Conservation (phyloP, 257 asterid genomes). For the Jacaranda mimosifolia region DNA sequence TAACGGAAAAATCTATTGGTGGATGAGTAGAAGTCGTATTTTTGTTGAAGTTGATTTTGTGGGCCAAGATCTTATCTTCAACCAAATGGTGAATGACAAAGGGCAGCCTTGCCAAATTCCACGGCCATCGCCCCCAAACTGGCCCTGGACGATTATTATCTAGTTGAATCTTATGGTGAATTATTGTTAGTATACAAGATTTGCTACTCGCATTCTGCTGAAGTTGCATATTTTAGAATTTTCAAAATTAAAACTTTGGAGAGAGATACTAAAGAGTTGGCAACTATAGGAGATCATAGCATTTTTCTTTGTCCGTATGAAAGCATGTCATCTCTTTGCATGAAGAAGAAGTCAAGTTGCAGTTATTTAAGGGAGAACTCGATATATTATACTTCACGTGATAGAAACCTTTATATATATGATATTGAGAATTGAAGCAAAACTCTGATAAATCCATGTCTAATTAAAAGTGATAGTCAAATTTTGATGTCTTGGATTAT, state of each 20-base stretch:
- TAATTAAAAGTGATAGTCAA: neutral
- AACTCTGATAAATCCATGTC: neutral
- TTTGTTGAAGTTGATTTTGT: neutral
- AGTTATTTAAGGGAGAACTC: neutral
- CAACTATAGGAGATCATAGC: conserved; percentile 10
- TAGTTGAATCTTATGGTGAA: conserved; percentile 1
- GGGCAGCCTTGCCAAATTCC: neutral
- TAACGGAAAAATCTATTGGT: neutral
- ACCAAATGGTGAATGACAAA: neutral
- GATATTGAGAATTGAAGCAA: conserved; percentile 3
- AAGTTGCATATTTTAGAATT: neutral
- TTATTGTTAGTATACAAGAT: conserved; percentile 8
- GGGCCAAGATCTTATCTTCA: neutral
- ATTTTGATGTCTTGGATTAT: neutral
- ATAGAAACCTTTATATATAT: conserved; percentile 1
- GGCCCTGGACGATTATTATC: neutral
- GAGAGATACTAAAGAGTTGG: neutral
- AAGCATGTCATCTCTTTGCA: neutral
- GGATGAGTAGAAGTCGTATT: neutral
- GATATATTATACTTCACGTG: neutral
- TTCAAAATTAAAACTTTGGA: neutral
- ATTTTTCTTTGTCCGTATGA: neutral
- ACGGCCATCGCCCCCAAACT: neutral
- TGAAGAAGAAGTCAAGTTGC: too few relatives aligned
- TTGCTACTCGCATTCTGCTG: neutral